Conservation (phyloP, 1,139 yeast genomes). For the Tardiomyces depauwii region DNA sequence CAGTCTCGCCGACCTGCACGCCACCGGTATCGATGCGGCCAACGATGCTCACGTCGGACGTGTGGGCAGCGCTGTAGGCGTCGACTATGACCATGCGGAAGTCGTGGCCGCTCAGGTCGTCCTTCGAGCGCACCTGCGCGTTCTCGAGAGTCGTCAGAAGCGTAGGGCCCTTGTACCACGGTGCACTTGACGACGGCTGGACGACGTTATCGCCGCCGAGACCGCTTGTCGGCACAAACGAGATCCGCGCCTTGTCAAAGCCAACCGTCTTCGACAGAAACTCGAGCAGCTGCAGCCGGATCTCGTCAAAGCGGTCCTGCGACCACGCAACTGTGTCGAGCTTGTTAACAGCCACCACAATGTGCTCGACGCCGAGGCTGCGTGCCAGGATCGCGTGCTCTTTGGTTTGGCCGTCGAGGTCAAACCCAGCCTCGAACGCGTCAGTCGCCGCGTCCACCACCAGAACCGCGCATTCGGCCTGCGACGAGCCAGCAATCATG, state of each 20-base stretch:
- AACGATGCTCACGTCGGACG: conserved; percentile 35
- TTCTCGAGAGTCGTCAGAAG: conserved; percentile 42
- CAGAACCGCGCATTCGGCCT: conserved; percentile 58
- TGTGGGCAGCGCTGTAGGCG: conserved; percentile 20
- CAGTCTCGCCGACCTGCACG: conserved; percentile 66
- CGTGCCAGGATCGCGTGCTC: conserved; percentile 84
- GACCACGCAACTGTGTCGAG: conserved; percentile 73
- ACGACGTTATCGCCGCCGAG: conserved; percentile 74
- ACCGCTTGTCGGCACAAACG: conserved; percentile 81
- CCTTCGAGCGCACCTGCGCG: conserved; percentile 13
- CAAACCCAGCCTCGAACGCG: conserved; percentile 86
- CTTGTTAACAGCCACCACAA: conserved; percentile 73
- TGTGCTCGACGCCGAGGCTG: conserved; percentile 64
- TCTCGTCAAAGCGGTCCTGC: conserved; percentile 50
- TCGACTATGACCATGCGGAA: conserved; percentile 34
- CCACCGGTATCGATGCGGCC: conserved; percentile 73
- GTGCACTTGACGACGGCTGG: conserved; percentile 23
- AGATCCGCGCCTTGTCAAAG: conserved; percentile 37
- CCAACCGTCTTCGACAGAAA: conserved; percentile 55
- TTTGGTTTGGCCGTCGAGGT: conserved; percentile 82
- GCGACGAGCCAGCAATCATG: conserved; percentile 95
- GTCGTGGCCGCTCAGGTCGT: conserved; percentile 14
- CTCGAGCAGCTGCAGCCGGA: conserved; percentile 43
- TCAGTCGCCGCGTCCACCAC: conserved; percentile 72
- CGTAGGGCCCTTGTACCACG: conserved; percentile 61